A percentile compares a stretch with the other conserved stretches of the same genome.
Evolutionary conservation across 352 stramenopile genomes (phyloP).

Genomic region (Halophytophthora polymorphica): DNA sequence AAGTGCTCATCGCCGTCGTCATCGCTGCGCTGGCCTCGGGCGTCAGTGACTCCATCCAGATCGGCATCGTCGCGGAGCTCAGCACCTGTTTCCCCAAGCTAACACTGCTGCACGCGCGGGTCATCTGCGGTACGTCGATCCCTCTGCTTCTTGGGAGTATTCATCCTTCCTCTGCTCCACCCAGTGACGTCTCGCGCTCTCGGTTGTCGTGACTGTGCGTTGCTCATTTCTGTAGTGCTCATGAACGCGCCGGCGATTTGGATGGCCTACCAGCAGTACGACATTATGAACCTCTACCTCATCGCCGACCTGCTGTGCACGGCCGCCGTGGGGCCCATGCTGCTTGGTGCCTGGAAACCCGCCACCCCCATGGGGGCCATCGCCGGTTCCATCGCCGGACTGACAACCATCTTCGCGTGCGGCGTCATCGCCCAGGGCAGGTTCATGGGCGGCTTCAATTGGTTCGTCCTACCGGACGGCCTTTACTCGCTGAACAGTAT

Average conservation of each 20-base stretch:
- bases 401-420: constrained; percentile 70
- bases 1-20: constrained; percentile 64
- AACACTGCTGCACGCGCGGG: constrained; percentile 45
- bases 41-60: constrained; percentile 70
- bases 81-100: constrained; percentile 67
- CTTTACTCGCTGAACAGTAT: constrained; percentile 80
- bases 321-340: constrained; percentile 66
- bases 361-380: constrained; percentile 41
- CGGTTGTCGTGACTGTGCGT: not conserved
- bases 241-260: constrained; percentile 66
- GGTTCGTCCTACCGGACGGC: constrained; percentile 69
- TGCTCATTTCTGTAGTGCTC: constrained; percentile 29
- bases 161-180: no score
- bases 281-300: constrained; percentile 74
- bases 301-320: constrained; percentile 80
- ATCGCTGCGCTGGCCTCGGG: constrained; percentile 66
- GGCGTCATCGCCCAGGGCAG: constrained; percentile 52
- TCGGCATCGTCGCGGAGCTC: constrained; percentile 69
- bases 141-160: no score
- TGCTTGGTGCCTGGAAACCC: constrained; percentile 57
- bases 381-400: constrained; percentile 47
- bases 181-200: no score
- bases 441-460: constrained; percentile 76
- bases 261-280: constrained; percentile 62
- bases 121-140: constrained; percentile 41